Base-by-base conservation (phyloP, 129 eudicot species). In the Ambrosia trifida region DNA sequence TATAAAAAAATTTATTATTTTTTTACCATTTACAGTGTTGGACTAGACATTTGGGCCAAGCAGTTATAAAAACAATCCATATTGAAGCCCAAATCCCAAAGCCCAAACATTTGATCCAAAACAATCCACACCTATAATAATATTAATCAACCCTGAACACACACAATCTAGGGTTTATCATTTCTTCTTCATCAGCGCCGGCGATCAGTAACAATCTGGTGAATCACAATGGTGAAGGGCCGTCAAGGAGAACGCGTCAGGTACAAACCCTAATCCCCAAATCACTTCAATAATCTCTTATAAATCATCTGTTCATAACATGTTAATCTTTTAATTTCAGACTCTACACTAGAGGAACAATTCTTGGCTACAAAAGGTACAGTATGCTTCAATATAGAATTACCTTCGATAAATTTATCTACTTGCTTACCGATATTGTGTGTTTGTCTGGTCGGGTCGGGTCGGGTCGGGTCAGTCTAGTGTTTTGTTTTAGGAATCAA, bases 221-320 rank as follows among this genome's bases (percentile, higher is more conserved):
- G 32, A 73, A 20, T 81, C 18, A 59, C 63, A 76, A 93, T 89
- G 98, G 98, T 87, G 85, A 93, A 93, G 72, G 98, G 88, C 19
- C 84, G 98, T 36, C 96, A 93, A 83, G 98, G 98, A 49, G 98
- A 93, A 73, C 89, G 98, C 41, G 88, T 87, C 79, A 93, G 96
- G 96, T 85, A 50, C 10, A 33, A 51, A 69, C 58, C 73, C 54
- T 56, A 54, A n/a, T 36, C 30, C 5, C 30, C 14, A 16, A 3
- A 1, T 70, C 61, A 17, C 18, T 3, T 43, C 38, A 13, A 24
- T 24, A 45, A 45, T 72, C 60, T n/a, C n/a, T 50, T n/a, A 1
- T 7, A 20, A 75, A 57, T 7, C 17, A 32, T 41, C 53, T 13
- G 14, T 44, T 24, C 0, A 1, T 61, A 24, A 19, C 41, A 9